These are phyloP conservation scores for Synchytrium microbalum DNA, from an alignment of 371 early-diverging fungal genomes.

Conservation along the genomic window DNA sequence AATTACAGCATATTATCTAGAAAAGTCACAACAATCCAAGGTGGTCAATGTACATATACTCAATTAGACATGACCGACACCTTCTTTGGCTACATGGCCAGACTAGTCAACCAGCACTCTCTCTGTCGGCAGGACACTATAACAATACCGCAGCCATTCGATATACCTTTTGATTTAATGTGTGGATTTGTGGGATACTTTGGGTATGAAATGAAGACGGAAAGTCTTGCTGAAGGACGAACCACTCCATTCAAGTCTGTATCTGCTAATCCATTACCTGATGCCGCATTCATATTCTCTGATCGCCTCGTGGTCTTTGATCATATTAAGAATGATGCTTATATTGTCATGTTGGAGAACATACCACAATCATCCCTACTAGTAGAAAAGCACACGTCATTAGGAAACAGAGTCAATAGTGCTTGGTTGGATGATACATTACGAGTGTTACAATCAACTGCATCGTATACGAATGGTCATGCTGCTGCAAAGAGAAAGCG, in stretches of 20 bases:
- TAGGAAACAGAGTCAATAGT: no score
- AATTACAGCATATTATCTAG: neutral
- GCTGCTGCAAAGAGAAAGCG: neutral
- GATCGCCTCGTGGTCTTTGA: constrained; percentile 74
- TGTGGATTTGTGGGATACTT: constrained; percentile 87
- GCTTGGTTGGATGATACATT: neutral
- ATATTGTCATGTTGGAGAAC: constrained; percentile 28
- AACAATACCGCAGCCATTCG: neutral
- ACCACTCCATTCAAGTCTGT: constrained; percentile 25
- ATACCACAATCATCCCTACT: neutral
- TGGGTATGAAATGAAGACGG: constrained; percentile 89
- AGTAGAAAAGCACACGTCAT: no score
- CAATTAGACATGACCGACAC: constrained; percentile 14
- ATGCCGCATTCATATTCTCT: constrained; percentile 74
- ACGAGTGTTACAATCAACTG: neutral
- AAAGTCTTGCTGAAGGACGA: constrained; percentile 39
- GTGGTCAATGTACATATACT: neutral
- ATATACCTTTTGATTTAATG: constrained; percentile 51
- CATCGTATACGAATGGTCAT: constrained; percentile 2
- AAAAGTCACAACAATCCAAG: neutral
- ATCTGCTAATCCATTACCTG: constrained; percentile 44
- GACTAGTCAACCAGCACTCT: constrained; percentile 14
- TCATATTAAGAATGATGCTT: constrained; percentile 33
- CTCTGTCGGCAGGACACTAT: neutral
- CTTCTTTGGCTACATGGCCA: constrained; percentile 44